phyloP scores from a whole-genome alignment of 192 early-diverging fungal species.

The Coemansia sp. region DNA sequence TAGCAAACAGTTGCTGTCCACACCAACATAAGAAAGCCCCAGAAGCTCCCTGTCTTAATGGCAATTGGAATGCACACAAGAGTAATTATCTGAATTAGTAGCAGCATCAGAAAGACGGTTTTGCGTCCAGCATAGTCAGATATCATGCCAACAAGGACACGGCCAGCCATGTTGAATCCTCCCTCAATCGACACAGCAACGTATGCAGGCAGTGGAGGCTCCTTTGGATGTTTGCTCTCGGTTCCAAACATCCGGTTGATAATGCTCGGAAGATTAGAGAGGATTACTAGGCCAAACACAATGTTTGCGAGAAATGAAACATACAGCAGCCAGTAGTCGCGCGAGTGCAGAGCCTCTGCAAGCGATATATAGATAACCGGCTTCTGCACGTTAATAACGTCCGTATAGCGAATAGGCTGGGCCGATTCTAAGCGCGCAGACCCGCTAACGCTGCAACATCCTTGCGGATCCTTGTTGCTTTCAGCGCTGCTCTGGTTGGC shows the following conservation, averaged over 20 bases:
- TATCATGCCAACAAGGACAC: constrained; percentile 53
- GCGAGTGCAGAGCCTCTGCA: constrained; percentile 56
- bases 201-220: constrained; percentile 31
- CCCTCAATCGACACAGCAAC: constrained; percentile 62
- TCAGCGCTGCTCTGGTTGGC: neutral
- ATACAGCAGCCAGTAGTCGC: constrained; percentile 66
- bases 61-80: constrained; percentile 60
- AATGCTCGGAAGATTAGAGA: constrained; percentile 61
- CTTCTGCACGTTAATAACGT: constrained; percentile 1
- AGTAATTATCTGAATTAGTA: constrained; percentile 57
- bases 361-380: constrained; percentile 57
- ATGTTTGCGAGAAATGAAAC: constrained; percentile 63
- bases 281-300: constrained; percentile 62
- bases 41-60: constrained; percentile 58
- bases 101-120: constrained; percentile 61
- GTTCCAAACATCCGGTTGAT: constrained; percentile 58
- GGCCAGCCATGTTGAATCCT: constrained; percentile 64
- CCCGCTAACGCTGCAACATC: neutral
- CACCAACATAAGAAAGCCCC: constrained; percentile 57
- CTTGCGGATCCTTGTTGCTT: neutral
- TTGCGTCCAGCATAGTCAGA: constrained; percentile 68
- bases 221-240: constrained; percentile 30
- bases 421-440: neutral
- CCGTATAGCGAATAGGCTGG: neutral
- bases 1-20: constrained; percentile 70